phyloP scores from a whole-genome alignment of 164 flowering plant species.

The Macadamia integrifolia region DNA sequence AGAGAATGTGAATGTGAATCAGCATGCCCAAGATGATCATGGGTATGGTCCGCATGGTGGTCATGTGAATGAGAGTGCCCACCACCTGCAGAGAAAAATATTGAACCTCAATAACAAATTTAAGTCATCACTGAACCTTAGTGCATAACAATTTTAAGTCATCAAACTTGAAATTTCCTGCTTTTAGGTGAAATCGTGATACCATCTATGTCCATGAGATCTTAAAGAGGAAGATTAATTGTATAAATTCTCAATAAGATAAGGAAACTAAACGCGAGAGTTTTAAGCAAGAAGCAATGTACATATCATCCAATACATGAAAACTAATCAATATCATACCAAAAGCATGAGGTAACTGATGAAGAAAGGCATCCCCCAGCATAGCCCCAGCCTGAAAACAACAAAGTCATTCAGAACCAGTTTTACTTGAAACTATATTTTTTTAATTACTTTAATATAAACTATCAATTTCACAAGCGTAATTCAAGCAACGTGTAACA shows the following conservation, averaged over 20 bases:
- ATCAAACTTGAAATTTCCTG: too few species aligned
- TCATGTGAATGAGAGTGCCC: conserved; percentile 64
- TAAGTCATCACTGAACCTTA: neutral
- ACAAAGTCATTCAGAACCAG: conserved; percentile 11
- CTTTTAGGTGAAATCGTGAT: too few species aligned
- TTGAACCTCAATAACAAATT: conserved; percentile 2
- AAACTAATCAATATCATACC: conserved; percentile 39
- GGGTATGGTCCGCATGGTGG: conserved; percentile 40
- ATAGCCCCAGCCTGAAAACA: conserved; percentile 92
- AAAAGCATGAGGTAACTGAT: conserved; percentile 97
- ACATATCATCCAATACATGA: conserved; percentile 9
- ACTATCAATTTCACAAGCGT: neutral
- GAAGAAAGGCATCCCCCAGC: conserved; percentile 99
- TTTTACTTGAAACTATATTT: neutral
- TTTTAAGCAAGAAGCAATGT: neutral
- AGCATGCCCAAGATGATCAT: conserved; percentile 36
- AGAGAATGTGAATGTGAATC: conserved; percentile 68
- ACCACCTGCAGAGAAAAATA: conserved; percentile 54
- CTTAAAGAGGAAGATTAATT: neutral
- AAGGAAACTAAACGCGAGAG: too few species aligned
- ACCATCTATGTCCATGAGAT: neutral
- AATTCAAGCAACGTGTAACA: neutral
- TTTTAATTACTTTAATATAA: neutral
- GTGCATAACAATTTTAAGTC: too few species aligned
- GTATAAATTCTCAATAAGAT: neutral